Conservation (phyloP, 2,329 filamentous ascomycete genomes). For the Hymenoscyphus scutula region DNA sequence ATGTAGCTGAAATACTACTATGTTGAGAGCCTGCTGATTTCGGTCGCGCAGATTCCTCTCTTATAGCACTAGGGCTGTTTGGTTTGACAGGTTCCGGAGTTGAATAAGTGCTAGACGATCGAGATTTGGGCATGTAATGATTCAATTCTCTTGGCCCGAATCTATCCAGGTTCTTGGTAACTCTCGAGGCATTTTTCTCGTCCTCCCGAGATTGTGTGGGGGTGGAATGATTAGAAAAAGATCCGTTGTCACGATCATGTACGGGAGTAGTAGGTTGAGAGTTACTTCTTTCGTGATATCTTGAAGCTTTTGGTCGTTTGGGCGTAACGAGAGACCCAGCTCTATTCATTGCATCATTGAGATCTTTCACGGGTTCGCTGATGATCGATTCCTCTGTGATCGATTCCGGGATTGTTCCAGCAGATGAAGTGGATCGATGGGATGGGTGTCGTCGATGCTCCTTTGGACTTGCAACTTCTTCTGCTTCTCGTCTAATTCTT, state of each 20-base stretch:
- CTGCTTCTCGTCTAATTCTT: constrained; percentile 24
- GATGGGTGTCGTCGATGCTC: constrained; percentile 12
- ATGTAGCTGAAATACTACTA: constrained; percentile 12
- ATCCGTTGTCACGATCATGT: constrained; percentile 5
- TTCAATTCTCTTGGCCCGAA: constrained; percentile 11
- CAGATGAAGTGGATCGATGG: constrained; percentile 4
- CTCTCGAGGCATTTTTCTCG: background rate
- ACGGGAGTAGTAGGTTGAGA: constrained; percentile 15
- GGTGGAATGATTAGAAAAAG: constrained; percentile 9
- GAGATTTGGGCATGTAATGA: constrained; percentile 15
- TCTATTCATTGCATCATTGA: constrained; percentile 26
- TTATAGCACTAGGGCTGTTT: constrained; percentile 22
- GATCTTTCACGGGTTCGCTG: constrained; percentile 17
- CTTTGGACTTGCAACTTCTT: constrained; percentile 17
- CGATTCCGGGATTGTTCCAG: constrained; percentile 8
- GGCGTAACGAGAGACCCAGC: constrained; percentile 17
- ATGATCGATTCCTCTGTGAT: constrained; percentile 17
- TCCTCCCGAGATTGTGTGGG: constrained; percentile 11
- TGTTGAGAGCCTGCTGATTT: constrained; percentile 17
- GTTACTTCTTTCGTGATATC: constrained; percentile 20
- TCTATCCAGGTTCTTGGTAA: background rate
- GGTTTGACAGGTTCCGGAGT: constrained; percentile 13
- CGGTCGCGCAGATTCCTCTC: constrained; percentile 22
- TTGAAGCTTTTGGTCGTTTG: constrained; percentile 21
- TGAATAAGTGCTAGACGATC: constrained; percentile 18